These are phyloP conservation scores for Globisporangium radiosum DNA, from an alignment of 352 stramenopile genomes.

Conservation along the genomic window DNA sequence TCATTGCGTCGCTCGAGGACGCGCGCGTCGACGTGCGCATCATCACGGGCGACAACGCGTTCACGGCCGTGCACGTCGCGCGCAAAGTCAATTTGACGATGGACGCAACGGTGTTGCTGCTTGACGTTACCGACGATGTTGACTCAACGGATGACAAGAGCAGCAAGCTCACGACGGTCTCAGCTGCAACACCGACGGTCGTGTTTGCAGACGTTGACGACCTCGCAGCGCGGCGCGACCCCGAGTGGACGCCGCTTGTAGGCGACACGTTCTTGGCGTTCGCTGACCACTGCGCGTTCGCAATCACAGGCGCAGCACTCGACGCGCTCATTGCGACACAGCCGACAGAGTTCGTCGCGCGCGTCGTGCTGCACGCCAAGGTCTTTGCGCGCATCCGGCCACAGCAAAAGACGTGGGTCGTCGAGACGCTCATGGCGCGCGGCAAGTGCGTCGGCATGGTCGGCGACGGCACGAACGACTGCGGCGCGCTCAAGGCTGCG, in stretches of 20 bases:
- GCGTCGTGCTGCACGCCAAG: constrained; percentile 48
- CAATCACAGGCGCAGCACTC: constrained; percentile 54
- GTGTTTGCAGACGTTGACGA: constrained; percentile 63
- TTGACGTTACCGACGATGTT: constrained; percentile 21
- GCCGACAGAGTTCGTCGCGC: constrained; percentile 35
- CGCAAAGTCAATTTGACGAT: constrained; percentile 75
- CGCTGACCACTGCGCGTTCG: constrained; percentile 52
- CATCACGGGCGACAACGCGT: constrained; percentile 85
- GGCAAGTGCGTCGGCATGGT: constrained; percentile 63
- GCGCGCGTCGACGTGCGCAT: constrained; percentile 80
- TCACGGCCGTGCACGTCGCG: constrained; percentile 68
- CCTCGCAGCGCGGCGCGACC: constrained; percentile 21
- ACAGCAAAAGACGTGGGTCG: constrained; percentile 77
- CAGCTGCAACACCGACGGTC: constrained; percentile 5
- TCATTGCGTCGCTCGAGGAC: constrained; percentile 70
- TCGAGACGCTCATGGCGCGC: constrained; percentile 54
- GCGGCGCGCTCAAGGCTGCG: constrained; percentile 86
- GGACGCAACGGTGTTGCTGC: constrained; percentile 37
- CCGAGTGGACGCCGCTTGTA: constrained; percentile 34
- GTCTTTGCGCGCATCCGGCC: constrained; percentile 70
- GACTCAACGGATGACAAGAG: not conserved
- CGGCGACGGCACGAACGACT: constrained; percentile 83
- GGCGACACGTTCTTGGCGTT: constrained; percentile 42
- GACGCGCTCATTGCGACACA: constrained; percentile 29
- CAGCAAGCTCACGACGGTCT: not conserved